These are phyloP conservation scores for Pochonia chlamydosporia DNA, from an alignment of 2,329 filamentous ascomycete genomes.

Conservation along the genomic window DNA sequence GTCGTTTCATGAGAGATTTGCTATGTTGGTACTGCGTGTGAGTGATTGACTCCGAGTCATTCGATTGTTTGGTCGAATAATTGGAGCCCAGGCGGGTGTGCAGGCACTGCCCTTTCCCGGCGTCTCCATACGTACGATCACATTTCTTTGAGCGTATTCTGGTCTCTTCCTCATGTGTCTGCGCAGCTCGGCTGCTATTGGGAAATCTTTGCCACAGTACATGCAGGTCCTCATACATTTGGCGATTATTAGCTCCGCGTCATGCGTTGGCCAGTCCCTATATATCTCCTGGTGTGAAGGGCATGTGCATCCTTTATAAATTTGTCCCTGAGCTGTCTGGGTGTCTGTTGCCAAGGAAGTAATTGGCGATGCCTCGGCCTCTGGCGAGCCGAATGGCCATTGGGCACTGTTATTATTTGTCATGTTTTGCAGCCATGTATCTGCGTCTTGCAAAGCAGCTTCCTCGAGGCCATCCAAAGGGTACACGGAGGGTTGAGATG, in stretches of 20 bases:
- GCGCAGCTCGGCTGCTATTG: too few relatives aligned
- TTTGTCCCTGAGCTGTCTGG: constrained; percentile 3
- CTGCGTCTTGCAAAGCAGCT: constrained; percentile 9
- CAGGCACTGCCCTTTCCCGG: too few relatives aligned
- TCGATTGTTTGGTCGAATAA: neutral
- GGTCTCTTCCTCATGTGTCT: too few relatives aligned
- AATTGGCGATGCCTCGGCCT: constrained; percentile 9
- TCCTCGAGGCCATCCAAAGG: constrained; percentile 10
- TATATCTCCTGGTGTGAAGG: constrained; percentile 14
- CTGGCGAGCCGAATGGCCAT: neutral
- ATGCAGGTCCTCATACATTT: constrained; percentile 15
- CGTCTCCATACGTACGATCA: too few relatives aligned
- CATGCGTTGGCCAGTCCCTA: neutral
- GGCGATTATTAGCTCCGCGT: constrained; percentile 8
- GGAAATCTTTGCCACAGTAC: too few relatives aligned
- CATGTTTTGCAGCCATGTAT: constrained; percentile 9
- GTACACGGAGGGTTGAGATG: constrained; percentile 4
- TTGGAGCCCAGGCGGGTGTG: constrained; percentile 8
- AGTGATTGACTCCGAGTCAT: constrained; percentile 6
- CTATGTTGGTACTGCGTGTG: neutral
- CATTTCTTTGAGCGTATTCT: too few relatives aligned
- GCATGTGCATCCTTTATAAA: constrained; percentile 15
- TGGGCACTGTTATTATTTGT: neutral
- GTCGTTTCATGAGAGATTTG: constrained; percentile 5
- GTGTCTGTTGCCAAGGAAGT: constrained; percentile 14